Conservation (phyloP, 352 stramenopile genomes). For the Globisporangium irregulare region DNA sequence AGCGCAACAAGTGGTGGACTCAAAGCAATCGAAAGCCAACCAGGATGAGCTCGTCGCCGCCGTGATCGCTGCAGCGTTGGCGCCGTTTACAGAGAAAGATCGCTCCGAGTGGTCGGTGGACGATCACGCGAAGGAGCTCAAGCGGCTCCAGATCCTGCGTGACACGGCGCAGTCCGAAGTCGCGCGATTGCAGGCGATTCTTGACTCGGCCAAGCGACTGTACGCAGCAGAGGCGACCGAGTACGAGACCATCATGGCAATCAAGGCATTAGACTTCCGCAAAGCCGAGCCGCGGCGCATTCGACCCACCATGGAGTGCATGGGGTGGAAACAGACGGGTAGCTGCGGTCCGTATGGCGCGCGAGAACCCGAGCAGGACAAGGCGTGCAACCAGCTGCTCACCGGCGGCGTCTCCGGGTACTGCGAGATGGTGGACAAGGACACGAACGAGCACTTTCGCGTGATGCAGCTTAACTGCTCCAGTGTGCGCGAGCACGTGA, state of each 20-base stretch:
- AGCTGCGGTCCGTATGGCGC: constrained; percentile 41
- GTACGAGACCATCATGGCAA: constrained; percentile 33
- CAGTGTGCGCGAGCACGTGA: constrained; percentile 44
- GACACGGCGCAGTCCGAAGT: constrained; percentile 37
- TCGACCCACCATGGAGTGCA: constrained; percentile 40
- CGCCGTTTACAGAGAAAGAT: constrained; percentile 14
- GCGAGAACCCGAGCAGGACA: constrained; percentile 48
- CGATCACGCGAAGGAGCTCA: constrained; percentile 28
- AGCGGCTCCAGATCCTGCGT: constrained; percentile 34
- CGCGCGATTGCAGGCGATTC: constrained; percentile 30
- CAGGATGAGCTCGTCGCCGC: constrained; percentile 15
- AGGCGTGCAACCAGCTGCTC: constrained; percentile 44
- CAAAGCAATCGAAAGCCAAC: background rate
- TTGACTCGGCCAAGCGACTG: constrained; percentile 30
- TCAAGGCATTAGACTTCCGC: constrained; percentile 33
- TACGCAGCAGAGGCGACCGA: constrained; percentile 29
- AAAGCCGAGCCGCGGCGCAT: constrained; percentile 29
- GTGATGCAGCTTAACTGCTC: constrained; percentile 71
- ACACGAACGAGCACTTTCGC: constrained; percentile 58
- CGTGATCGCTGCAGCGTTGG: constrained; percentile 17
- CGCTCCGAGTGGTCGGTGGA: constrained; percentile 15
- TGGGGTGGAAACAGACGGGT: constrained; percentile 62
- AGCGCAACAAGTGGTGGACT: background rate
- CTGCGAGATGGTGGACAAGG: constrained; percentile 56
- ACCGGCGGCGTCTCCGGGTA: constrained; percentile 47